phyloP scores from a whole-genome alignment of 2,329 filamentous ascomycete genomes.

The Ramularia collo-cygni region DNA sequence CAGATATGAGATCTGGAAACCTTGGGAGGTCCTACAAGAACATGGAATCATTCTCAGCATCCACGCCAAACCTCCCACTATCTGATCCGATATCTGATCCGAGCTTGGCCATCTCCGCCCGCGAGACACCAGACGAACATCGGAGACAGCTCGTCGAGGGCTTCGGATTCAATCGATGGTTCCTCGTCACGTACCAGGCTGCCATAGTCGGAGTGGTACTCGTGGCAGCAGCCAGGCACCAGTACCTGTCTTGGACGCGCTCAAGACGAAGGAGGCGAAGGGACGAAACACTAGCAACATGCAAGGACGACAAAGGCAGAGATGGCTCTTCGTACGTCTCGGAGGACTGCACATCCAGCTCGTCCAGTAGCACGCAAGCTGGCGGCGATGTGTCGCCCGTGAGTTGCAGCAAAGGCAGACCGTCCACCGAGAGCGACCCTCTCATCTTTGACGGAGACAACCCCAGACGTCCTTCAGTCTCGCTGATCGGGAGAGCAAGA shows the following conservation, averaged over 20 bases:
- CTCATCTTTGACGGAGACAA: background rate
- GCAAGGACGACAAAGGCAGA: background rate
- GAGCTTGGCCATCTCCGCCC: background rate
- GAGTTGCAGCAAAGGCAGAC: slow-evolving; percentile 33
- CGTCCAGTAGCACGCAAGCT: slow-evolving; percentile 34
- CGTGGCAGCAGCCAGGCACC: slow-evolving; percentile 33
- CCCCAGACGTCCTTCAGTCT: background rate
- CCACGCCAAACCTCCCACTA: background rate
- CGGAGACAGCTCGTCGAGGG: slow-evolving; percentile 6
- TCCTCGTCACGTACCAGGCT: slow-evolving; percentile 36
- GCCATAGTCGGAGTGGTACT: slow-evolving; percentile 33
- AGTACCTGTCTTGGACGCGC: slow-evolving; percentile 25
- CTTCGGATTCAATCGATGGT: slow-evolving; percentile 29
- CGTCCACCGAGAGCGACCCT: slow-evolving; percentile 42
- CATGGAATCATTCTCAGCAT: background rate
- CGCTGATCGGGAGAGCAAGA: background rate
- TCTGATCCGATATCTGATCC: slow-evolving; percentile 1
- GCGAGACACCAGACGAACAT: slow-evolving; percentile 1
- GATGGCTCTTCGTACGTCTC: background rate
- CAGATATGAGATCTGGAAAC: too few species aligned
- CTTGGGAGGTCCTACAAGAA: too few species aligned
- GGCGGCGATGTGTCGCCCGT: slow-evolving; percentile 32
- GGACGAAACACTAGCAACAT: background rate
- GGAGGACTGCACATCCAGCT: slow-evolving; percentile 25
- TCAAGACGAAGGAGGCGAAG: slow-evolving; percentile 5